Evolutionary conservation across 345 rosid species (phyloP).

Genomic region (Heritiera littoralis): DNA sequence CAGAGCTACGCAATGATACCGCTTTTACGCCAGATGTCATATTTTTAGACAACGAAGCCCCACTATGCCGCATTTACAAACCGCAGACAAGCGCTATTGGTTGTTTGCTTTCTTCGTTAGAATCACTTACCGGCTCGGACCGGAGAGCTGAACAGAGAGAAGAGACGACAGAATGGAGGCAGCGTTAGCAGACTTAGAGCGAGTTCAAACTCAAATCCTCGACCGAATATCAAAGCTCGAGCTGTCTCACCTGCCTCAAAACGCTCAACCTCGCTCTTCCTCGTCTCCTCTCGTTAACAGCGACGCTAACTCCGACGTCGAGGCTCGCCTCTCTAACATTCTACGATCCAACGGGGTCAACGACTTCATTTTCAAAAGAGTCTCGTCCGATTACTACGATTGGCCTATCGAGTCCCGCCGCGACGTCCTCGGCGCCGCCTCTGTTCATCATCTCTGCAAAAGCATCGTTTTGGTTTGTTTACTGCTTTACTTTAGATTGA

Average conservation of each 20-base stretch:
- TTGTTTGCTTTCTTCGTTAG: too few relatives aligned
- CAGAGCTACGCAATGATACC: too few relatives aligned
- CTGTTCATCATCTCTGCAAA: constrained; percentile 83
- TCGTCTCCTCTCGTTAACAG: constrained; percentile 8
- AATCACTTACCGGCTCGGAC: not conserved
- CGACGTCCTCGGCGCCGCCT: constrained; percentile 66
- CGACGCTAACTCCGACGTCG: constrained; percentile 37
- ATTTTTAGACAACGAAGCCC: not conserved
- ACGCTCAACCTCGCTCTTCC: constrained; percentile 28
- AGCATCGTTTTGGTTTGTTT: constrained; percentile 81
- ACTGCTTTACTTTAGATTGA: not conserved
- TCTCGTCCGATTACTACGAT: constrained; percentile 69
- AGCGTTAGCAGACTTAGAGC: constrained; percentile 57
- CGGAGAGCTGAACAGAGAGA: not conserved
- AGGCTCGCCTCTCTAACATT: constrained; percentile 62
- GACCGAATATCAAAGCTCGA: constrained; percentile 56
- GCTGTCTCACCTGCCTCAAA: constrained; percentile 34
- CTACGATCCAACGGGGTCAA: constrained; percentile 56
- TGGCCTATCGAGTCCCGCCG: constrained; percentile 75
- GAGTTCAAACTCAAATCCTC: constrained; percentile 53
- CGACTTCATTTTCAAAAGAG: constrained; percentile 64
- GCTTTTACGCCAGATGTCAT: not conserved
- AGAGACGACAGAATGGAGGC: constrained; percentile 25
- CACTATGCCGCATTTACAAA: not conserved
- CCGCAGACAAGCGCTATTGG: not conserved